phyloP scores from a whole-genome alignment of 1,139 yeast genomes.

The Diutina scorzettiae region DNA sequence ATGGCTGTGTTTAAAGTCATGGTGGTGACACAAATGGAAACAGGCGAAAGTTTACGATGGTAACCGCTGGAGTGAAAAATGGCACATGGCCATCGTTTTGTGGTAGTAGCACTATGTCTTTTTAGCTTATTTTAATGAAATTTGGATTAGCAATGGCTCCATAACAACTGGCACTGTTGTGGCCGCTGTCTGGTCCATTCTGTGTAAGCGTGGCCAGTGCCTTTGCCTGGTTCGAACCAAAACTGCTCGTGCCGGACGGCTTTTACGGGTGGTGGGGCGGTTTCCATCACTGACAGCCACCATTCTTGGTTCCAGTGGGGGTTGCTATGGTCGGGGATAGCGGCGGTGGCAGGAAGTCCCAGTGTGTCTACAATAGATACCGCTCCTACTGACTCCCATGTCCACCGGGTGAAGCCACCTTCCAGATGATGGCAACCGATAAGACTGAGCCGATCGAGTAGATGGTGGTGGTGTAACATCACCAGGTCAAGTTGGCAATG shows the following conservation, averaged over 20 bases:
- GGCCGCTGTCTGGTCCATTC: background rate
- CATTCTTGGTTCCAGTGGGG: background rate
- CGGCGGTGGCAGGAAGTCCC: background rate
- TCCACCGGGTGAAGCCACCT: background rate
- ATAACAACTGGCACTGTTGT: background rate
- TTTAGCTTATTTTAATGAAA: background rate
- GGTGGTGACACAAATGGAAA: too few relatives aligned
- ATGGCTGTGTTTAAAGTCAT: too few relatives aligned
- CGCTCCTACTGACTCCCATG: background rate
- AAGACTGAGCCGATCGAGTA: background rate
- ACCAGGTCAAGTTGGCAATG: background rate
- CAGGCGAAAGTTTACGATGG: too few relatives aligned
- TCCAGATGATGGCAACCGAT: background rate
- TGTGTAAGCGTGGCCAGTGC: background rate
- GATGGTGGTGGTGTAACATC: background rate
- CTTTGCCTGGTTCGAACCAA: conserved; percentile 1
- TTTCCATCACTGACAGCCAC: background rate
- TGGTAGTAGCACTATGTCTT: too few relatives aligned
- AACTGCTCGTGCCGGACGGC: conserved; percentile 1
- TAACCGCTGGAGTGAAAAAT: too few relatives aligned
- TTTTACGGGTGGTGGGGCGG: background rate
- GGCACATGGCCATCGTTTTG: too few relatives aligned
- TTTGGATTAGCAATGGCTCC: conserved; percentile 4
- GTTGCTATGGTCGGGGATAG: background rate
- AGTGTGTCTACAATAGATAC: background rate